These are phyloP conservation scores for Nannochloropsis salina DNA, from an alignment of 108 stramenopile species.

Conservation along the genomic window DNA sequence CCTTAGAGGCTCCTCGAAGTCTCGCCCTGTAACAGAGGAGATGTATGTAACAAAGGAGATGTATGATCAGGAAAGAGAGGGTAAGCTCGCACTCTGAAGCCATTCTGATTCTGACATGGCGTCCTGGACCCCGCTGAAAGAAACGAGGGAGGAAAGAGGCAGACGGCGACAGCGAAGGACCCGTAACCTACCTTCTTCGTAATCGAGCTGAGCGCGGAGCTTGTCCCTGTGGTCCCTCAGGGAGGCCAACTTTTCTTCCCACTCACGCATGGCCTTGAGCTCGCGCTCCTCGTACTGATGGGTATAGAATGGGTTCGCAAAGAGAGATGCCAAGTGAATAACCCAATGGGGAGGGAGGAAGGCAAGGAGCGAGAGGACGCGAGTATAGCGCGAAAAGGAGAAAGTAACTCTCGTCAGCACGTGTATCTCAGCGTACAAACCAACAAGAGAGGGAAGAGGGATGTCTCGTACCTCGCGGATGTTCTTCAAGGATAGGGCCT, in stretches of 20 bases:
- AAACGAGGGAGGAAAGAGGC: background rate
- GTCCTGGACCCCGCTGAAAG: background rate
- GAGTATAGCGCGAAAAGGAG: background rate
- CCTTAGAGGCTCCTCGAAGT: background rate
- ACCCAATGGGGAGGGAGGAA: background rate
- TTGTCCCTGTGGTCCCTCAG: slow-evolving; percentile 42
- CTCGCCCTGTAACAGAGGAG: background rate
- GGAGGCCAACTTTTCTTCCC: slow-evolving; percentile 35
- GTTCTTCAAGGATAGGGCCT: background rate
- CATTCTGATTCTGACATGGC: too few relatives aligned
- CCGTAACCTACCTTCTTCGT: background rate
- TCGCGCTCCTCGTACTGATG: slow-evolving; percentile 43
- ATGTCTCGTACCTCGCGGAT: background rate
- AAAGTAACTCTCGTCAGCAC: background rate
- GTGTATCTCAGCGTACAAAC: too few relatives aligned
- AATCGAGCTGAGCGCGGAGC: slow-evolving; percentile 29
- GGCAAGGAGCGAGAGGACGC: background rate
- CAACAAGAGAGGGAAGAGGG: background rate
- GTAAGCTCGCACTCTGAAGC: too few relatives aligned
- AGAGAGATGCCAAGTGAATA: background rate
- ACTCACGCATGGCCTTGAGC: slow-evolving; percentile 48
- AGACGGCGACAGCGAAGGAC: background rate
- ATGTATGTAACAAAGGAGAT: background rate
- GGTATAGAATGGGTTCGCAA: background rate
- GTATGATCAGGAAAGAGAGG: too few relatives aligned